phyloP scores from a whole-genome alignment of 1,284 basidiomycete species.

The Stereum hirsutum region DNA sequence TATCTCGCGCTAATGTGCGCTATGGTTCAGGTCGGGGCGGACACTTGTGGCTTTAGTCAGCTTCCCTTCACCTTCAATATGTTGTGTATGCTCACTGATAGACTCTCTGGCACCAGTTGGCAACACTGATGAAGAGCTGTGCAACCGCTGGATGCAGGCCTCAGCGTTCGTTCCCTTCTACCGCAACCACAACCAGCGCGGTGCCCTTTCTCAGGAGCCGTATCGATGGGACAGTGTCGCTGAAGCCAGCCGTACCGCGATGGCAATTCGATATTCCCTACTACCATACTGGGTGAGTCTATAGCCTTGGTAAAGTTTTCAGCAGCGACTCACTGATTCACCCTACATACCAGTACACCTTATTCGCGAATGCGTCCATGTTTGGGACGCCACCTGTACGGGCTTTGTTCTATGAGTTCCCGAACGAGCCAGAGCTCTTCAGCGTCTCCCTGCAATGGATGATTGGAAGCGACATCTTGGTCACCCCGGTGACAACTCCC shows the following conservation, averaged over 20 bases:
- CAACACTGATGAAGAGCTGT: constrained; percentile 75
- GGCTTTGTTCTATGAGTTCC: constrained; percentile 73
- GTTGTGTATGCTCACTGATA: constrained; percentile 7
- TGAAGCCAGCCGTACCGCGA: constrained; percentile 62
- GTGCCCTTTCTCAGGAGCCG: constrained; percentile 62
- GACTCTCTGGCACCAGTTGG: too few species aligned
- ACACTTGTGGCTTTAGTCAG: constrained; percentile 59
- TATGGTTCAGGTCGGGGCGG: too few species aligned
- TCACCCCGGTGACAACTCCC: constrained; percentile 65
- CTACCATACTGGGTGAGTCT: constrained; percentile 64
- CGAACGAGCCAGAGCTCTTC: constrained; percentile 57
- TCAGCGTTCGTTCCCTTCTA: constrained; percentile 71
- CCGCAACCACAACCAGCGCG: constrained; percentile 57
- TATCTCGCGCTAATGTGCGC: too few species aligned
- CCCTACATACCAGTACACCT: constrained; percentile 40
- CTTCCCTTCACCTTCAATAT: background rate
- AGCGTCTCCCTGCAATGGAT: constrained; percentile 62
- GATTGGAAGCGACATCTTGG: constrained; percentile 57
- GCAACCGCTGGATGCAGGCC: constrained; percentile 77
- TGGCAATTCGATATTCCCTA: constrained; percentile 55
- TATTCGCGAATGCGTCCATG: constrained; percentile 62
- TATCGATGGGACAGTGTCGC: constrained; percentile 72
- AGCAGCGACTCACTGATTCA: constrained; percentile 3
- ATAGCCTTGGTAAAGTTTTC: constrained; percentile 2
- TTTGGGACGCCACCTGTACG: constrained; percentile 60